A percentile compares a stretch with the other conserved stretches of the same genome.
phyloP scores from a whole-genome alignment of 2,329 filamentous ascomycete species.

The Pseudodiploospora longispora region DNA sequence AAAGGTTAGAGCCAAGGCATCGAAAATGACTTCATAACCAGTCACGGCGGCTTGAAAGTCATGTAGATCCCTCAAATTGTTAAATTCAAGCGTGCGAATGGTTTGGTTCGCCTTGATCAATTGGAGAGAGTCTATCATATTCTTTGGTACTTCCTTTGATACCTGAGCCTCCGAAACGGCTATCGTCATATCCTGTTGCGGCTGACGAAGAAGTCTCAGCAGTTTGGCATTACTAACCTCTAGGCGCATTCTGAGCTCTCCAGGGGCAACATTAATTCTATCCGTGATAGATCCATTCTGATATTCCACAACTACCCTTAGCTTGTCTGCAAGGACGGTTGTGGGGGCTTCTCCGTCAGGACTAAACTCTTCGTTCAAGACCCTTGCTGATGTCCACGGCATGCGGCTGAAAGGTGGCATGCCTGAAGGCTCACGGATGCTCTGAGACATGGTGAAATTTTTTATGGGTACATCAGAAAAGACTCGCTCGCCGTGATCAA shows the following conservation, averaged over 20 bases:
- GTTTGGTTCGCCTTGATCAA: constrained; percentile 51
- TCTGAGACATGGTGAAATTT: constrained; percentile 53
- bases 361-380: constrained; percentile 65
- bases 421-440: constrained; percentile 40
- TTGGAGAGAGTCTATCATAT: constrained; percentile 57
- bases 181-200: constrained; percentile 70
- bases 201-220: constrained; percentile 60
- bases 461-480: constrained; percentile 61
- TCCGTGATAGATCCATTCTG: constrained; percentile 74
- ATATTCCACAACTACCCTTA: constrained; percentile 69
- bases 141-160: constrained; percentile 51
- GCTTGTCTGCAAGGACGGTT: constrained; percentile 66
- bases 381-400: constrained; percentile 58
- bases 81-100: constrained; percentile 64
- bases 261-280: constrained; percentile 70
- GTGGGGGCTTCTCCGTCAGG: constrained; percentile 50
- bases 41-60: constrained; percentile 72
- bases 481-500: constrained; percentile 61
- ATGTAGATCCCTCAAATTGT: constrained; percentile 62
- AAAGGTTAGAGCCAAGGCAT: constrained; percentile 64
- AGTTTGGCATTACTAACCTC: constrained; percentile 54
- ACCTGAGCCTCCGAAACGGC: constrained; percentile 63
- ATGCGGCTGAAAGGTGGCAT: constrained; percentile 42
- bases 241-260: constrained; percentile 61
- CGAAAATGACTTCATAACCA: constrained; percentile 68